Evolutionary conservation across 1,139 yeast genomes (phyloP), one percentile per base, ranked within the genome.

Genomic region (Saccharomyces hybrid): DNA sequence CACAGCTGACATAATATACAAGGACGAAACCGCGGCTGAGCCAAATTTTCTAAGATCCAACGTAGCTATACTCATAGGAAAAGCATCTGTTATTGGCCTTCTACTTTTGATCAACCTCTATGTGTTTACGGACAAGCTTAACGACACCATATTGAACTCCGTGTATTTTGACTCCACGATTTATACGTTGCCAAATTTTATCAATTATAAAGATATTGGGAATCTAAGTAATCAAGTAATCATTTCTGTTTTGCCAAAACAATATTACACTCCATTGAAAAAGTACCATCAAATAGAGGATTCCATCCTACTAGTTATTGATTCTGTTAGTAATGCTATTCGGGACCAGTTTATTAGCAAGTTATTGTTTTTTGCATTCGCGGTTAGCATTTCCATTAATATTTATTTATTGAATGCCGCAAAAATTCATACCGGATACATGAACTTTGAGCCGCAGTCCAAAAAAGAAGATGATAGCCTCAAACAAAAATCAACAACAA

Each of bases 261-360:
- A 80, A 65, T 79, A 83, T 57, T 89, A 86, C 72, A 81, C 83
- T 62, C 90, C 91, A 50, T 75, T 82, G 57, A 86, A 87, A 29
- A 68, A 81, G 29, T 73, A 84, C 44, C 81, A 85, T 52, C 82
- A 82, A 62, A 65, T 81, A 48, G 96, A 89, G 73, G 95, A 88
- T 64, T 71, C 78, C 12, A 64, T 86, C 32, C 70, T 82, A 50
- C 73, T 77, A n/a, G 62, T 80, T 28, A 73, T 87, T 55, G 82
- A 80, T 52, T 77, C 77, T 52, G 71, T 90, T 62, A 84, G 90
- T 60, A 72, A 70, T 58, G 88, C 91, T 14, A 85, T 91, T 58
- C 82, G 86, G 63, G 97, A 91, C 70, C 87, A 85, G 51, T 75
- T 89, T 58, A 81, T 91, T 62, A 84, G 95, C 58, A 91, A 93